phyloP scores from a whole-genome alignment of 2,329 filamentous ascomycete genomes.

The Nothomitra cinnamomea region DNA sequence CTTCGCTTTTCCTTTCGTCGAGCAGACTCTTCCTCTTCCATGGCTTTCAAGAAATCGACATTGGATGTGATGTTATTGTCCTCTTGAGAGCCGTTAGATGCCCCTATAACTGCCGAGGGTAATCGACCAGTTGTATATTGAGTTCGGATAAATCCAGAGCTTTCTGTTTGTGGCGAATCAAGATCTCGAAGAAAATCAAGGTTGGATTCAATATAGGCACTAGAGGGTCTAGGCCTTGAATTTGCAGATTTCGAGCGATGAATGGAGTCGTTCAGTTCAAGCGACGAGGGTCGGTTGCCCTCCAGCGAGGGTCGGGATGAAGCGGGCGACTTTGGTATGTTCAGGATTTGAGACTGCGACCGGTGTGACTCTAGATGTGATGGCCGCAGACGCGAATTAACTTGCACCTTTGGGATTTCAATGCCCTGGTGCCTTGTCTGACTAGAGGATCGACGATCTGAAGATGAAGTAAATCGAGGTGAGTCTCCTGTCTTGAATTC shows the following conservation, averaged over 20 bases:
- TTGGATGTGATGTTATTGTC: constrained; percentile 58
- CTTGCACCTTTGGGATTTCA: constrained; percentile 20
- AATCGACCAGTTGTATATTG: background rate
- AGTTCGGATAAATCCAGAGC: background rate
- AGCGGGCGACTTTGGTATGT: constrained; percentile 35
- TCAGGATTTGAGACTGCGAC: constrained; percentile 33
- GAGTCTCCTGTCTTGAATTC: background rate
- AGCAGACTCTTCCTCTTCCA: constrained; percentile 44
- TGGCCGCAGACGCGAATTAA: constrained; percentile 21
- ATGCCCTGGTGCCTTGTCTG: constrained; percentile 23
- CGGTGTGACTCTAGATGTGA: constrained; percentile 26
- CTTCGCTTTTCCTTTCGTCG: constrained; percentile 40
- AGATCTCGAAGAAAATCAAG: constrained; percentile 68
- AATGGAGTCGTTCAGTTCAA: constrained; percentile 42
- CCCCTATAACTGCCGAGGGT: background rate
- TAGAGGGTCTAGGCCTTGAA: constrained; percentile 54
- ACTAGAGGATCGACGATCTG: constrained; percentile 29
- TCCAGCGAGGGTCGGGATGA: constrained; percentile 56
- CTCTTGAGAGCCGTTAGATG: constrained; percentile 24
- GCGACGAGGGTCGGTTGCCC: constrained; percentile 42
- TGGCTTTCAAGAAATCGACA: constrained; percentile 63
- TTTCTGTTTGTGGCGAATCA: constrained; percentile 32
- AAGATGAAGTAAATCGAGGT: constrained; percentile 35
- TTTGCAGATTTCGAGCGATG: constrained; percentile 46
- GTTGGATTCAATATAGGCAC: constrained; percentile 68